Conservation (phyloP, 2,329 filamentous ascomycete species). For the Myriangium duriaei region DNA sequence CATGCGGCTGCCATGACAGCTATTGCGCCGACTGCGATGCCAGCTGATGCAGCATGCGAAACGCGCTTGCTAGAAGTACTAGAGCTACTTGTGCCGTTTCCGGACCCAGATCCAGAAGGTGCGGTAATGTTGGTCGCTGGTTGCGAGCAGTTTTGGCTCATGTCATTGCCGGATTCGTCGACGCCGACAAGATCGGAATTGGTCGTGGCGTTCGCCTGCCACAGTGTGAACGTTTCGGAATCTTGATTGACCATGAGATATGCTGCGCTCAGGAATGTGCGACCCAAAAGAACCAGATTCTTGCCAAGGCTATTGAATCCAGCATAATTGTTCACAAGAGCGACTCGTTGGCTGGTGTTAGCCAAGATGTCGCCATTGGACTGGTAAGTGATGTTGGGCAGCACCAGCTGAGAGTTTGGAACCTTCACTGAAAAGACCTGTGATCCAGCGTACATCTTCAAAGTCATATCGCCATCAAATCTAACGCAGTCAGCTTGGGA, state of each 20-base stretch:
- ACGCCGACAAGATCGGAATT: slow-evolving; percentile 9
- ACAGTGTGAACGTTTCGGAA: slow-evolving; percentile 10
- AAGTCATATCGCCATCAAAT: neutral
- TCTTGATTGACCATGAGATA: slow-evolving; percentile 13
- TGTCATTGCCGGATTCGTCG: slow-evolving; percentile 9
- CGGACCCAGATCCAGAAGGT: no score
- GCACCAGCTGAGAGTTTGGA: neutral
- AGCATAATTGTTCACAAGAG: neutral
- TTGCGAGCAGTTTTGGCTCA: neutral
- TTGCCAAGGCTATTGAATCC: slow-evolving; percentile 9
- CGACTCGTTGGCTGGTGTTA: neutral
- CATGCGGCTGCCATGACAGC: no score
- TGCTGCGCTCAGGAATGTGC: slow-evolving; percentile 12
- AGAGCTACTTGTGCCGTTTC: neutral
- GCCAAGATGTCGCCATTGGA: neutral
- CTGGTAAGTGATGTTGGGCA: neutral
- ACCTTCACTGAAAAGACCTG: neutral
- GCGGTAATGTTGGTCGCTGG: neutral
- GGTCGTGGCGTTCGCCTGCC: slow-evolving; percentile 11
- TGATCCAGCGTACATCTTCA: neutral
- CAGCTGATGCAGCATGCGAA: slow-evolving; percentile 7
- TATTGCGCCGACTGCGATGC: slow-evolving; percentile 12
- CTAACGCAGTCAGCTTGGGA: no score
- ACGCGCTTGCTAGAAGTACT: neutral
- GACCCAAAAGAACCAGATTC: slow-evolving; percentile 9